Base-by-base conservation (phyloP, 257 asterid species). In the Nicotiana knightiana region DNA sequence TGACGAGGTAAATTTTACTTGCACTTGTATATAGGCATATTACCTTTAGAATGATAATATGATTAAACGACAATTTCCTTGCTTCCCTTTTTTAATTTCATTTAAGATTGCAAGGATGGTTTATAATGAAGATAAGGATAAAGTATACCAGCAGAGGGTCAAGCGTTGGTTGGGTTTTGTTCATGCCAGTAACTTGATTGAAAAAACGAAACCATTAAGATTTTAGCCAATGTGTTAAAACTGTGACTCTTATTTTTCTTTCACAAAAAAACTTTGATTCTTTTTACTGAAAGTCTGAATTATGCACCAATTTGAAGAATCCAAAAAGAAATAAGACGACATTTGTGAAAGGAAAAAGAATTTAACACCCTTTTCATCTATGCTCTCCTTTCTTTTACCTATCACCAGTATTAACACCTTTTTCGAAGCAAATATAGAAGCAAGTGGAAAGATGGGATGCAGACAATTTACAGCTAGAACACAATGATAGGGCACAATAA, bases 1-100 rank as follows among this genome's bases (percentile, higher is more conserved):
- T 81, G 93, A 91, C 79, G 87, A 91, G 99, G 99, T 95, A 81
- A 32, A 71, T 68, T 57, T 70, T 9, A 53, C 67, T 26, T 73
- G 79, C 63, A 51, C 39, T 73, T 73, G 63, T 26, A 8, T 15
- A 26, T 73, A 13, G 16, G 13, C 2, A n/a, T 46, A 6, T 71
- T 48, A 46, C 61, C 61, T 46, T 21, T 71, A 21, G 35, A 70
- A 51, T 70, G 35, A 43, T 24, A 46, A 71, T 9, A 46, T 48
- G 79, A 71, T 24, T 71, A 58, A 5, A 2, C 7, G n/a, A 15
- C 39, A 2, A 5, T 73, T 73, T 73, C 77, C 39, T 4, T 48
- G 61, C 79, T 73, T 73, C 61, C 24, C 24, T 24, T 24, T 51
- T 46, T 46, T 4, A 11, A 48, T 73, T 73, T 46, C 59, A 73